Base-by-base conservation (phyloP, 164 flowering plant genomes). In the Aristolochia californica region DNA sequence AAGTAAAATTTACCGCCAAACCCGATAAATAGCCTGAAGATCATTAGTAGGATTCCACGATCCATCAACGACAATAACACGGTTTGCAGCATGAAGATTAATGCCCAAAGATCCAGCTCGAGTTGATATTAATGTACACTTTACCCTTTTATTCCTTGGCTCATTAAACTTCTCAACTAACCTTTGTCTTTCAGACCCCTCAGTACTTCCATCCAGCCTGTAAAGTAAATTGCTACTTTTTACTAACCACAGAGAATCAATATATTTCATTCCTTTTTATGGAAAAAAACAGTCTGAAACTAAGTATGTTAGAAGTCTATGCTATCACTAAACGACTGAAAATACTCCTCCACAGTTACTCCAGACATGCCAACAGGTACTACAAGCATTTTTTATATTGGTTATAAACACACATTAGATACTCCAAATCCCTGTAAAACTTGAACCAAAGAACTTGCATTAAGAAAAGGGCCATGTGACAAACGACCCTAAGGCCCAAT, bases 31-130 rank as follows among this genome's bases (percentile, higher is more conserved):
- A 67, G 99, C 99, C 69, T 94, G 99, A 77, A 94, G 93, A 75
- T 94, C 99, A 72, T 84, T 66, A 51, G 97, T 90, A 23, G 99
- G 99, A 71, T 94, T 94, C 99, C 99, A 94, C 24, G 99, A 94
- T 57, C 97, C 96, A 77, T 94, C 99, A 66, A 94, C 85, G 62
- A 94, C 83, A 59, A 94, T 73, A 5, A 94, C 97, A 63, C 97
- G 93, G 61, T 94, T 94, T 61, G 99, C 99, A 71, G 97, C 81
- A 75, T 83, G 80, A 67, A 94, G 95, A 73, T 94, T 94, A 30
- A 94, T 94, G 15, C 99, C 99, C 62, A 94, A 72, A 51, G 95
- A 86, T 70, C 99, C 99, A 70, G 99, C 99, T 67, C 79, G 80
- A 11, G 99, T 94, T 52, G 99, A 94, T 71, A 94, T 90, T 74